Evolutionary conservation across 1,284 basidiomycete species (phyloP).

Genomic region (Chalciporus sp.): DNA sequence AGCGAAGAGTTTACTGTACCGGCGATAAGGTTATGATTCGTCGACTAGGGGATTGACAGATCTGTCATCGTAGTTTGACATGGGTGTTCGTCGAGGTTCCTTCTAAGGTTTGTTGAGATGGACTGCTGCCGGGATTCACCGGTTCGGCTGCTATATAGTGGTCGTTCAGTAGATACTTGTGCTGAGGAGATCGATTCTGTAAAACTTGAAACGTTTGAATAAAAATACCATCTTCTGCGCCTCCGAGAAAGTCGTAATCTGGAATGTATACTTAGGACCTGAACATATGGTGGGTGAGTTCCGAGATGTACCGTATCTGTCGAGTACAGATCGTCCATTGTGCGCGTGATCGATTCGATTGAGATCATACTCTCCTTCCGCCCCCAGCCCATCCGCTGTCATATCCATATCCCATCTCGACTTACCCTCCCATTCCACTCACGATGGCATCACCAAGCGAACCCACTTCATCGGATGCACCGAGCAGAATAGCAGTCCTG

Average conservation of each 20-base stretch:
- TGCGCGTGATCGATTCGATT: constrained; percentile 9
- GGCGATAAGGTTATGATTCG: neutral
- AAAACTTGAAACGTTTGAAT: too few relatives aligned
- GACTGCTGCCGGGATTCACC: neutral
- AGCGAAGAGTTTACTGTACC: neutral
- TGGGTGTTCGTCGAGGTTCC: neutral
- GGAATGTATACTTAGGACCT: neutral
- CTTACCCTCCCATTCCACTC: neutral
- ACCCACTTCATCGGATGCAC: neutral
- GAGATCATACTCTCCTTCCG: neutral
- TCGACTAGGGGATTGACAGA: neutral
- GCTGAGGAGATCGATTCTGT: too few relatives aligned
- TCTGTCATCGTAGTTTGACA: neutral
- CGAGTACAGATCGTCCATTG: neutral
- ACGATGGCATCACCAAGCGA: constrained; percentile 13
- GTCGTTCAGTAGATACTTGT: too few relatives aligned
- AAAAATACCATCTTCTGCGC: neutral
- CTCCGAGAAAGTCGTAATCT: neutral
- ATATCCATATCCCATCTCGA: constrained; percentile 11
- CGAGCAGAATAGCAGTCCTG: constrained; percentile 60
- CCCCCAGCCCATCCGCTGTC: constrained; percentile 6
- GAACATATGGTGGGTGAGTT: too few relatives aligned
- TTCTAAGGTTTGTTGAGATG: constrained; percentile 2
- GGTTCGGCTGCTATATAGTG: neutral
- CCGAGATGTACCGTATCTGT: neutral